phyloP scores from a whole-genome alignment of 2,329 filamentous ascomycete genomes.

The Colletotrichum liaoningense region DNA sequence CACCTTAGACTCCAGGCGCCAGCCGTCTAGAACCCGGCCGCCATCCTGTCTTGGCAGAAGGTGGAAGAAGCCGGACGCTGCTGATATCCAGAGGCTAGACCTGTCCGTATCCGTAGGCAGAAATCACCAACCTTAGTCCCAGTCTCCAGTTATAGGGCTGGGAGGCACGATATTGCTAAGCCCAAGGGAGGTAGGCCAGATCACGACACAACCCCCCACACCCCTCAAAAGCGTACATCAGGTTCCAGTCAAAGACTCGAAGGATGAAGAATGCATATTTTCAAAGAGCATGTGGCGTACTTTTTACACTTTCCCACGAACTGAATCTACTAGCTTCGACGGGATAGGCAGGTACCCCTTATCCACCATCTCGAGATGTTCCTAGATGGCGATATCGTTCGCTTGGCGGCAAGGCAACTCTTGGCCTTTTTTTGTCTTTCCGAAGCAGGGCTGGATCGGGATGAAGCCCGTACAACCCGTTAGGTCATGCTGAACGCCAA shows the following conservation, averaged over 20 bases:
- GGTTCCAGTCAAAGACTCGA: background rate
- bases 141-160: slow-evolving; percentile 16
- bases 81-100: too few species aligned
- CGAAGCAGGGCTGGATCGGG: background rate
- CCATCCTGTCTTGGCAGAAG: background rate
- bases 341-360: background rate
- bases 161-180: background rate
- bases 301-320: background rate
- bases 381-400: background rate
- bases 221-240: background rate
- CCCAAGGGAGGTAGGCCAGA: background rate
- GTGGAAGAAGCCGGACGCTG: background rate
- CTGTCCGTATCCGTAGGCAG: too few species aligned
- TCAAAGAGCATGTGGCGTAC: background rate
- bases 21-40: background rate
- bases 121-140: background rate
- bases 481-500: background rate
- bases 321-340: background rate
- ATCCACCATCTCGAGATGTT: background rate
- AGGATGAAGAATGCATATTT: background rate
- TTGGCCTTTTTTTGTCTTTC: background rate
- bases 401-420: background rate
- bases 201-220: background rate
- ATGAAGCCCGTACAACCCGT: background rate
- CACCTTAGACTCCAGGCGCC: background rate